Percentiles rank a stretch among this genome's conserved stretches.
Conservation (phyloP, 1,284 basidiomycete genomes). For the Ustilago shanxiensis region DNA sequence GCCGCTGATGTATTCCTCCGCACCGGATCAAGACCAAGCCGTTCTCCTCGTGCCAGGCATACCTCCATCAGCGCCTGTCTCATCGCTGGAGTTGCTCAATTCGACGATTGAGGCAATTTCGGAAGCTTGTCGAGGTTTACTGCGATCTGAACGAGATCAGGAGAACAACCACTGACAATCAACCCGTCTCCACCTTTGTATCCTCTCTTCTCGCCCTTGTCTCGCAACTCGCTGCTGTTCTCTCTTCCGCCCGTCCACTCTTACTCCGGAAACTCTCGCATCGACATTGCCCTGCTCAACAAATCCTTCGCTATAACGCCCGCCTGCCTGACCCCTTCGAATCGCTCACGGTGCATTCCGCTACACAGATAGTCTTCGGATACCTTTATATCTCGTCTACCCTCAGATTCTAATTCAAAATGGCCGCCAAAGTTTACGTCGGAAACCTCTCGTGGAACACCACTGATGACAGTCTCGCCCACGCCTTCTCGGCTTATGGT, state of each 20-base stretch:
- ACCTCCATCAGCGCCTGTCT: too few relatives aligned
- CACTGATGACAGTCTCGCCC: conserved; percentile 68
- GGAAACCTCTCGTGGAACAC: conserved; percentile 70
- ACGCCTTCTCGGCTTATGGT: conserved; percentile 68
- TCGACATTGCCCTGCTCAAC: too few relatives aligned
- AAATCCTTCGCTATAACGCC: neutral
- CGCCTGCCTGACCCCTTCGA: neutral
- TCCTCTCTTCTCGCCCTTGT: neutral
- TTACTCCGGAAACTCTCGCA: too few relatives aligned
- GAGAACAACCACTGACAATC: neutral
- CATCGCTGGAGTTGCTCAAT: too few relatives aligned
- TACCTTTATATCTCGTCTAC: conserved; percentile 35
- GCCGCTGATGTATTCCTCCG: neutral
- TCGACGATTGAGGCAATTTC: neutral
- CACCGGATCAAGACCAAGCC: neutral
- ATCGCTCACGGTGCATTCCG: neutral
- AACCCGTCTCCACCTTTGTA: neutral
- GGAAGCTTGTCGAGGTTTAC: neutral
- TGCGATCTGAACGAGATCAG: neutral
- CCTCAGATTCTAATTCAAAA: conserved; percentile 44
- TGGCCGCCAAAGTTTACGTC: conserved; percentile 70
- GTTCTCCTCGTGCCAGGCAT: too few relatives aligned
- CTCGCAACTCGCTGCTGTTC: neutral
- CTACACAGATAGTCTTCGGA: conserved; percentile 46
- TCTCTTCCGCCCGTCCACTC: neutral